These are phyloP conservation scores for Kurtzmaniella quercitrusa DNA, from an alignment of 1,139 yeast genomes.

Conservation along the genomic window DNA sequence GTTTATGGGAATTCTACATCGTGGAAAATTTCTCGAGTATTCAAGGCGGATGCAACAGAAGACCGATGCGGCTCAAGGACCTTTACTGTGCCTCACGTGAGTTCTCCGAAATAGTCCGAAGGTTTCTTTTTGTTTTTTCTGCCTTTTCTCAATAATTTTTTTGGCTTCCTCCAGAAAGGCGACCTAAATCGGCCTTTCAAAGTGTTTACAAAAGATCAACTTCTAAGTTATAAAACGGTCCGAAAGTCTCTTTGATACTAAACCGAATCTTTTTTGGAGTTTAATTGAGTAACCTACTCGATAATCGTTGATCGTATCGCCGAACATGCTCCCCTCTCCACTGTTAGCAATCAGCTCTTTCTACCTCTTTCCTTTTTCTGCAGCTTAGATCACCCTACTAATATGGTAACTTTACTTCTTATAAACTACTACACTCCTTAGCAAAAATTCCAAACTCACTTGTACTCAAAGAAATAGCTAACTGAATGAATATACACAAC, in stretches of 20 bases:
- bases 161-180: neutral
- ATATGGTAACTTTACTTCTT: too few species aligned
- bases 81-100: neutral
- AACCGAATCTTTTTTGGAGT: too few species aligned
- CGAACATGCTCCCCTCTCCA: neutral
- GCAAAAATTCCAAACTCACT: neutral
- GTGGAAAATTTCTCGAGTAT: too few species aligned
- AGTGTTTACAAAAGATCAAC: too few species aligned
- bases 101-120: constrained; percentile 1
- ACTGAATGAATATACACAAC: too few species aligned
- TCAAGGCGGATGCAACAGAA: neutral
- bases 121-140: neutral
- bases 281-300: too few species aligned
- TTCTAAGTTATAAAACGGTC: too few species aligned
- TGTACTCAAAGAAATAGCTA: neutral
- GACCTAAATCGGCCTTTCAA: too few species aligned
- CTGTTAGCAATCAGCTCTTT: neutral
- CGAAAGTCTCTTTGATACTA: too few species aligned
- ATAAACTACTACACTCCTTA: neutral
- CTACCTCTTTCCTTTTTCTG: neutral
- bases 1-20: too few species aligned
- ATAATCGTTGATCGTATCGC: neutral
- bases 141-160: neutral
- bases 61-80: neutral
- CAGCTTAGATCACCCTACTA: neutral